Evolutionary conservation across 495 filamentous ascomycete species (phyloP).

Genomic region (Cercophora newfieldiana): DNA sequence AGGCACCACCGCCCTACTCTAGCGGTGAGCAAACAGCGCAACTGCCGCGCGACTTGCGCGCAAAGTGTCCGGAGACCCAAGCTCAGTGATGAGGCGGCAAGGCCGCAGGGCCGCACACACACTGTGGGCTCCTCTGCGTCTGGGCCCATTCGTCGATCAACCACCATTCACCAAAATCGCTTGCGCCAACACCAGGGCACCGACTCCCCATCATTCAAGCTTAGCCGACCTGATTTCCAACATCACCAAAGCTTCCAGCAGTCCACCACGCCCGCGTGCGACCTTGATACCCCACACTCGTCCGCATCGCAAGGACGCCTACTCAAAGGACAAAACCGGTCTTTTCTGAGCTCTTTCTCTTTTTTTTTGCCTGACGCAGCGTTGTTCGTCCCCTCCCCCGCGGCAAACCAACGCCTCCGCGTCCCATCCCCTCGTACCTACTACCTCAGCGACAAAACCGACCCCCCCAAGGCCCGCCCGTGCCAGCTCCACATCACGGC

Average conservation of each 20-base stretch:
- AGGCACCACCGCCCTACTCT: not conserved
- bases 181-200: constrained; percentile 32
- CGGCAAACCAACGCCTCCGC: constrained; percentile 12
- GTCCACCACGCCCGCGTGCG: constrained; percentile 12
- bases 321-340: not conserved
- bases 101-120: too few species aligned
- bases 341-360: constrained; percentile 4
- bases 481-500: not conserved
- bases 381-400: not conserved
- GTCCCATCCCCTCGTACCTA: constrained; percentile 5
- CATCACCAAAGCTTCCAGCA: constrained; percentile 22
- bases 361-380: constrained; percentile 8
- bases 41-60: not conserved
- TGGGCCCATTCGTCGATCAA: constrained; percentile 27
- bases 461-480: not conserved
- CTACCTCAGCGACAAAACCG: not conserved
- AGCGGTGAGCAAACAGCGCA: not conserved
- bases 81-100: constrained; percentile 10
- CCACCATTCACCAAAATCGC: constrained; percentile 15
- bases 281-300: constrained; percentile 14
- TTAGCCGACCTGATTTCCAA: constrained; percentile 26
- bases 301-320: not conserved
- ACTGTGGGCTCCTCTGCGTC: constrained; percentile 13
- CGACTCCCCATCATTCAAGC: constrained; percentile 31
- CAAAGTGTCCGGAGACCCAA: not conserved